Conservation (phyloP, 1,139 yeast genomes). For the Suhomyces bokatorum region DNA sequence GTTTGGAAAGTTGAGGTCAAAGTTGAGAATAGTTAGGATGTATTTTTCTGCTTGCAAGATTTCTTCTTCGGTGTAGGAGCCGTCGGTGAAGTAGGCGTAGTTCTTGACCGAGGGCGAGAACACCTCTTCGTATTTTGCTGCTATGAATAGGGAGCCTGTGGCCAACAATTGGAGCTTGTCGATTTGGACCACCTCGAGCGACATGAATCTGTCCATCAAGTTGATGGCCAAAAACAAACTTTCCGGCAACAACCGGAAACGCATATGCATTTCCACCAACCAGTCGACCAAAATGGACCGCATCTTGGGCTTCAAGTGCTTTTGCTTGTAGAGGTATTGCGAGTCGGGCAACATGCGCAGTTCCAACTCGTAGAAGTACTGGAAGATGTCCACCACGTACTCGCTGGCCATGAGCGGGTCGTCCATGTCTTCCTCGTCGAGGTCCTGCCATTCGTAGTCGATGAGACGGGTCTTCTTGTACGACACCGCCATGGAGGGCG, state of each 20-base stretch:
- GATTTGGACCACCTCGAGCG: slow-evolving; percentile 74
- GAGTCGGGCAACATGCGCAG: slow-evolving; percentile 75
- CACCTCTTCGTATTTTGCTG: slow-evolving; percentile 95
- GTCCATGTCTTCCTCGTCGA: slow-evolving; percentile 85
- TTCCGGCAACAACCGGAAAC: slow-evolving; percentile 86
- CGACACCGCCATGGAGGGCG: slow-evolving; percentile 16
- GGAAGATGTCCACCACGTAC: slow-evolving; percentile 85
- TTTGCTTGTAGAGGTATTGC: slow-evolving; percentile 71
- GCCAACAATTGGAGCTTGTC: slow-evolving; percentile 88
- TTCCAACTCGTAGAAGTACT: slow-evolving; percentile 75
- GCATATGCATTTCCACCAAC: slow-evolving; percentile 89
- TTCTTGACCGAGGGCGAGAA: slow-evolving; percentile 86
- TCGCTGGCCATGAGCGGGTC: slow-evolving; percentile 97
- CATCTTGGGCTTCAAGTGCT: slow-evolving; percentile 78
- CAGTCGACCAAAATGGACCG: slow-evolving; percentile 91
- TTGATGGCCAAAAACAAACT: slow-evolving; percentile 86
- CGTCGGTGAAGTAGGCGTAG: slow-evolving; percentile 87
- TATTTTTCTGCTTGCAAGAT: slow-evolving; percentile 85
- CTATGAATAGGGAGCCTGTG: slow-evolving; percentile 85
- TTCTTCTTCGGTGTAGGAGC: slow-evolving; percentile 80
- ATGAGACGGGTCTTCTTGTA: slow-evolving; percentile 39
- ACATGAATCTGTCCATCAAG: slow-evolving; percentile 87
- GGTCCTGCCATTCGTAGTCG: slow-evolving; percentile 79
- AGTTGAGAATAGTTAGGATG: slow-evolving; percentile 72
- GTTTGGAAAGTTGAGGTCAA: slow-evolving; percentile 84